A percentile compares a stretch with the other conserved stretches of the same genome.
Conservation (phyloP, 1,139 yeast genomes). For the Hyphopichia buzzinii region DNA sequence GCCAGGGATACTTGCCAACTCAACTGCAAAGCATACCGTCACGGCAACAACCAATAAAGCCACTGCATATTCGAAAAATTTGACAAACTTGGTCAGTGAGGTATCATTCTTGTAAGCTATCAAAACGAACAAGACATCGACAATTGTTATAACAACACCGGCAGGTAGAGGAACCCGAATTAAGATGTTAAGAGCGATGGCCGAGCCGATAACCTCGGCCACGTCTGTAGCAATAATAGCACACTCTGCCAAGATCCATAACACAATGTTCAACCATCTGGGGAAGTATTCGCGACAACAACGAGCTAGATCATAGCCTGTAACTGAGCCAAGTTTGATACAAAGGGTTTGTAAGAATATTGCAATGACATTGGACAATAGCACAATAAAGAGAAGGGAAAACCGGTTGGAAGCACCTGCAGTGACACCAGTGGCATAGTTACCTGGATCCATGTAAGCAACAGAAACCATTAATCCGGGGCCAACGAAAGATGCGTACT, state of each 20-base stretch:
- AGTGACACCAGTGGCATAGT: constrained; percentile 73
- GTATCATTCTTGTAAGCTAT: constrained; percentile 74
- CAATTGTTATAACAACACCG: constrained; percentile 69
- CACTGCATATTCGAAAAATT: constrained; percentile 64
- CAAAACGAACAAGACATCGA: constrained; percentile 71
- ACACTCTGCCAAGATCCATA: constrained; percentile 72
- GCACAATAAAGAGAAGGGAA: constrained; percentile 62
- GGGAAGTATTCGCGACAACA: constrained; percentile 66
- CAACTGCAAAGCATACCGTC: constrained; percentile 69
- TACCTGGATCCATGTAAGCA: constrained; percentile 86
- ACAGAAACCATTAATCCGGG: constrained; percentile 78
- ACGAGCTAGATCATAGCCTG: constrained; percentile 74
- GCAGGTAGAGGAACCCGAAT: constrained; percentile 71
- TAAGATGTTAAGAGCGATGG: constrained; percentile 73
- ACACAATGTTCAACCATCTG: constrained; percentile 48
- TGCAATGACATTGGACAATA: constrained; percentile 69
- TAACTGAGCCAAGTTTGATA: constrained; percentile 74
- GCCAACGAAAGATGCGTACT: constrained; percentile 64
- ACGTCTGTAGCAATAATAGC: constrained; percentile 85
- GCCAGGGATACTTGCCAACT: constrained; percentile 55
- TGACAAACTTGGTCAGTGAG: constrained; percentile 59
- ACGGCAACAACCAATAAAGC: constrained; percentile 68
- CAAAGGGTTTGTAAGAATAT: constrained; percentile 71
- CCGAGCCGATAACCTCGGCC: constrained; percentile 88
- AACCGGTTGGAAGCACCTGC: constrained; percentile 73